phyloP scores from a whole-genome alignment of 2,329 filamentous ascomycete species.

The Xylariales sp. region DNA sequence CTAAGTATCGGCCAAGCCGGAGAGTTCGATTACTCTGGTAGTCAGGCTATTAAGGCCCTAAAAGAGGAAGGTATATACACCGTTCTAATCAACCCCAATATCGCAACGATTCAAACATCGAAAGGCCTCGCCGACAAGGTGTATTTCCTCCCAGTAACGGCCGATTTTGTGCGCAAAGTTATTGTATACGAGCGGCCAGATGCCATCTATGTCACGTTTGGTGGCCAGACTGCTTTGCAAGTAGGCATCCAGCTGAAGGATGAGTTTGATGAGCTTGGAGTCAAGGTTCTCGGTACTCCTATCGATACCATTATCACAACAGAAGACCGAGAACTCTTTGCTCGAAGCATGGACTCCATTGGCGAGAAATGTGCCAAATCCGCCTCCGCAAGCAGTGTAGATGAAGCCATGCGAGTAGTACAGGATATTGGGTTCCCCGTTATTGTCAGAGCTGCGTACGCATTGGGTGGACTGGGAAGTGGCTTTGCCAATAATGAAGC shows the following conservation, averaged over 20 bases:
- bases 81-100: constrained; percentile 98
- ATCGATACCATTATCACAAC: constrained; percentile 99
- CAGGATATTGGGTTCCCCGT: constrained; percentile 95
- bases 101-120: constrained; percentile 98
- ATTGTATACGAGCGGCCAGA: constrained; percentile 95
- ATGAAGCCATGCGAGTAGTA: constrained; percentile 89
- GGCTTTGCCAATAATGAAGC: constrained; percentile 92
- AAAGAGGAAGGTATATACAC: constrained; percentile 99
- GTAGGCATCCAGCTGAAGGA: constrained; percentile 98
- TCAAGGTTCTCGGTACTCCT: constrained; percentile 93
- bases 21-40: constrained; percentile 98
- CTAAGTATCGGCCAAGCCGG: constrained; percentile 97
- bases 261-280: constrained; percentile 91
- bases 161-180: constrained; percentile 97
- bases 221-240: constrained; percentile 95
- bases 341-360: constrained; percentile 97
- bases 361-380: constrained; percentile 98
- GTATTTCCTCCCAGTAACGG: constrained; percentile 96
- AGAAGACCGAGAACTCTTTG: constrained; percentile 96
- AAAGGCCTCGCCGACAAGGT: constrained; percentile 98
- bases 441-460: constrained; percentile 96
- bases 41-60: constrained; percentile 96
- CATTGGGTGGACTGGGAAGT: constrained; percentile 92
- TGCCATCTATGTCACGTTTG: constrained; percentile 97
- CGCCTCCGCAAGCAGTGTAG: constrained; percentile 86